Evolutionary conservation across 2,329 filamentous ascomycete genomes (phyloP).

Genomic region (Verticillium longisporum): DNA sequence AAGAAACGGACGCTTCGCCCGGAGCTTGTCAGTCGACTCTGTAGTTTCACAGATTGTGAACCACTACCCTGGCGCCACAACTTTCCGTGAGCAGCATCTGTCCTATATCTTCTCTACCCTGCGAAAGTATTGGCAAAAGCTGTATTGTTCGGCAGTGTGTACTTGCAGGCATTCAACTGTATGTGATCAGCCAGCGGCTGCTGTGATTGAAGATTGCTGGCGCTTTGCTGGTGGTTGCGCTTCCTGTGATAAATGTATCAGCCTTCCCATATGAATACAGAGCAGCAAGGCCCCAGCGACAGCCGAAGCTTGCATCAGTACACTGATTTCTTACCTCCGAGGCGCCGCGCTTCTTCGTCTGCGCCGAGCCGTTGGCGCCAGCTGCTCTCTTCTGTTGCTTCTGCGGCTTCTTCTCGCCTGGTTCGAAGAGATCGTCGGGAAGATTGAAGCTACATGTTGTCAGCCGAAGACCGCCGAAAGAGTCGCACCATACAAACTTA

Average conservation of each 20-base stretch:
- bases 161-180: not conserved
- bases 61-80: not conserved
- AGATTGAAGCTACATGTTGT: slow-evolving; percentile 62
- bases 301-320: not conserved
- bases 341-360: slow-evolving; percentile 41
- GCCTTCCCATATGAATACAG: not conserved
- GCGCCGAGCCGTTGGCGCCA: slow-evolving; percentile 28
- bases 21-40: not conserved
- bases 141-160: not conserved
- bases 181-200: slow-evolving; percentile 23
- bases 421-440: slow-evolving; percentile 81
- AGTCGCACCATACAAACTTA: slow-evolving; percentile 37
- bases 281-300: not conserved
- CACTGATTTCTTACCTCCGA: slow-evolving; percentile 29
- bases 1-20: not conserved
- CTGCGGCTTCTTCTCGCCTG: slow-evolving; percentile 68
- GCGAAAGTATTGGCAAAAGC: not conserved
- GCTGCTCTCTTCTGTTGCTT: slow-evolving; percentile 29
- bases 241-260: slow-evolving; percentile 18
- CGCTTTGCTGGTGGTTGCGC: slow-evolving; percentile 31
- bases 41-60: not conserved
- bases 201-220: slow-evolving; percentile 33
- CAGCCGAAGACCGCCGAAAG: not conserved
- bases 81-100: not conserved
- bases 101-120: not conserved